Base-by-base conservation (phyloP, 208 protist genomes). In the Leishmania martiniquensis region DNA sequence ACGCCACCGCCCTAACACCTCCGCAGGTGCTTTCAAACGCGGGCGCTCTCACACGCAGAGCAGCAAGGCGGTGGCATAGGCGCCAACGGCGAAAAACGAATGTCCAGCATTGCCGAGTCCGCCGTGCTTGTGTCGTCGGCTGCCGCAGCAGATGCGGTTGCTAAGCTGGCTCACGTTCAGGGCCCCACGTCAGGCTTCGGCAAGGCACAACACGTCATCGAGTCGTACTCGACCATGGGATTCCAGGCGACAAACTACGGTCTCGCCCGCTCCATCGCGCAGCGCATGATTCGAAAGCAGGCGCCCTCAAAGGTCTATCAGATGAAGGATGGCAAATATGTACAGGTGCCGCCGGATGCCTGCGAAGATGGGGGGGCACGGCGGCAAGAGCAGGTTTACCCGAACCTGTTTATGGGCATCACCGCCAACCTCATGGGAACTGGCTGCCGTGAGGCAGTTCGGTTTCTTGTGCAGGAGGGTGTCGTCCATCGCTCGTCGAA, bases 361-460 rank as follows among this genome's bases (percentile, higher is more conserved):
- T 57, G 70, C 54, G 63, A 80, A 7, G 76, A 77, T 25, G 79
- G 67, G 60, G 34, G 13, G 67, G 32, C 74, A 20, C 32, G 57
- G 78, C 45, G 13, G 52, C 71, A 51, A 22, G 39, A 60, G 7
- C 66, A 69, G 20, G 82, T 95, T 45, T 87, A 89, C 57, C 91
- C 93, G 6, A 89, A 66, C 1, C 65, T 95, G 45, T 97, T 96
- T 66, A 49, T 95, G 34, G 94, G 94, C 12, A 77, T 90, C 5
- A 89, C 92, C 0, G 94, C 94, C 1, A 96, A 96, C 66, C 80
- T 96, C 42, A 67, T 97, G 44, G 94, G 92, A 42, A 97, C 94
- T 15, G 94, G 94, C 25, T 95, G 91, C 69, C 84, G 94, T 22
- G 91, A 96, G 55, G 90, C 91, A 32, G 76, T 95, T 68, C 89